Conservation (phyloP, 495 filamentous ascomycete genomes). For the Ascobolus immersus region DNA sequence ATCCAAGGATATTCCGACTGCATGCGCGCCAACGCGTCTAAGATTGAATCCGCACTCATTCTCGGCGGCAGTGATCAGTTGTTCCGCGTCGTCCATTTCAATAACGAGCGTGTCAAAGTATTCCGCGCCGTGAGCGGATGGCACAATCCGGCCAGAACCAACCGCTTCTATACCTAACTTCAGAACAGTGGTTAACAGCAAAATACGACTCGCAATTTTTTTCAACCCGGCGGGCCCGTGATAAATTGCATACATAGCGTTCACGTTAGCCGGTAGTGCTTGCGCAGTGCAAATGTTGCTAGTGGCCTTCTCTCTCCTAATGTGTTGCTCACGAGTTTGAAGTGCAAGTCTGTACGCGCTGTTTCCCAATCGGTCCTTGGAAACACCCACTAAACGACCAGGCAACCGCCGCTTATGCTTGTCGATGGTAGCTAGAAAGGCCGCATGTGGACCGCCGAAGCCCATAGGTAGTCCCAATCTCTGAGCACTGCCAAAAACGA, state of each 20-base stretch:
- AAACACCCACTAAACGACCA: slow-evolving; percentile 74
- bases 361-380: slow-evolving; percentile 70
- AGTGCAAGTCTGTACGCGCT: slow-evolving; percentile 68
- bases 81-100: slow-evolving; percentile 17
- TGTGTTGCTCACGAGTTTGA: slow-evolving; percentile 93
- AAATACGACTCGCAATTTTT: slow-evolving; percentile 55
- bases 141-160: slow-evolving; percentile 36
- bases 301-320: slow-evolving; percentile 89
- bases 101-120: slow-evolving; percentile 71
- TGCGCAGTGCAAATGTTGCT: slow-evolving; percentile 98
- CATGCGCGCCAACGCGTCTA: slow-evolving; percentile 30
- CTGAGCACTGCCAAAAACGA: slow-evolving; percentile 92
- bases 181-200: slow-evolving; percentile 42
- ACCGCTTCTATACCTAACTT: slow-evolving; percentile 38
- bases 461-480: slow-evolving; percentile 84
- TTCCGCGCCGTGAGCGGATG: slow-evolving; percentile 28
- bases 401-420: slow-evolving; percentile 94
- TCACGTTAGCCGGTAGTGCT: slow-evolving; percentile 89
- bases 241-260: slow-evolving; percentile 90
- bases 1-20: slow-evolving; percentile 44
- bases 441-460: slow-evolving; percentile 84
- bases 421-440: slow-evolving; percentile 83
- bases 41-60: slow-evolving; percentile 34
- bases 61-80: slow-evolving; percentile 27
- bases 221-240: slow-evolving; percentile 72